These are phyloP conservation scores for Lipomyces chichibuensis DNA, from an alignment of 805 yeast genomes.

Conservation along the genomic window DNA sequence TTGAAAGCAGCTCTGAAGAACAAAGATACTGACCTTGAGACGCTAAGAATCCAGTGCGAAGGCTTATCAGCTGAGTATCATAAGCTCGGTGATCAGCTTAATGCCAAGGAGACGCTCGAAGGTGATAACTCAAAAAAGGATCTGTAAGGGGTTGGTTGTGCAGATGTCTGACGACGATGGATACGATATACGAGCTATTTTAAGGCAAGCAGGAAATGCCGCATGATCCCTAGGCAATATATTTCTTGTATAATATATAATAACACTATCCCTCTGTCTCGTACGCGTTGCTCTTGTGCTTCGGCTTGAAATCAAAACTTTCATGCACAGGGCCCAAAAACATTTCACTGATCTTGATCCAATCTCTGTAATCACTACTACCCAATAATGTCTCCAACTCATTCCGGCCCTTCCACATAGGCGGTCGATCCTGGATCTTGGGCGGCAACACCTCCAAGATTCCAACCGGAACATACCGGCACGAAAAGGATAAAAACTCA, in stretches of 20 bases:
- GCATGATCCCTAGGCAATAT: not conserved
- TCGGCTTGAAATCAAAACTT: slow-evolving; percentile 79
- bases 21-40: slow-evolving; percentile 66
- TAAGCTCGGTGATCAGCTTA: slow-evolving; percentile 47
- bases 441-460: slow-evolving; percentile 87
- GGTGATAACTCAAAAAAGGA: slow-evolving; percentile 42
- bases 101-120: slow-evolving; percentile 34
- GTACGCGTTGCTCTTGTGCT: slow-evolving; percentile 91
- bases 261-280: slow-evolving; percentile 39
- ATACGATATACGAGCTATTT: not conserved
- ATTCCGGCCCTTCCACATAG: slow-evolving; percentile 87
- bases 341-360: slow-evolving; percentile 96
- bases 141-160: not conserved
- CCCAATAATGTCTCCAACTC: slow-evolving; percentile 90
- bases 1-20: slow-evolving; percentile 53
- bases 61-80: slow-evolving; percentile 69
- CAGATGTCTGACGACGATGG: not conserved
- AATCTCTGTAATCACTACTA: slow-evolving; percentile 81
- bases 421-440: slow-evolving; percentile 89
- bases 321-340: slow-evolving; percentile 85
- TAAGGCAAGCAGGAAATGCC: not conserved
- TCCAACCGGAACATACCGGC: slow-evolving; percentile 93
- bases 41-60: slow-evolving; percentile 72
- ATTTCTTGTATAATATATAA: not conserved
- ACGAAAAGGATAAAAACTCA: slow-evolving; percentile 92